Percentiles rank a stretch among this genome's conserved stretches.
Conservation (phyloP, 2,329 filamentous ascomycete genomes). For the Rhinocladiella mackenziei region DNA sequence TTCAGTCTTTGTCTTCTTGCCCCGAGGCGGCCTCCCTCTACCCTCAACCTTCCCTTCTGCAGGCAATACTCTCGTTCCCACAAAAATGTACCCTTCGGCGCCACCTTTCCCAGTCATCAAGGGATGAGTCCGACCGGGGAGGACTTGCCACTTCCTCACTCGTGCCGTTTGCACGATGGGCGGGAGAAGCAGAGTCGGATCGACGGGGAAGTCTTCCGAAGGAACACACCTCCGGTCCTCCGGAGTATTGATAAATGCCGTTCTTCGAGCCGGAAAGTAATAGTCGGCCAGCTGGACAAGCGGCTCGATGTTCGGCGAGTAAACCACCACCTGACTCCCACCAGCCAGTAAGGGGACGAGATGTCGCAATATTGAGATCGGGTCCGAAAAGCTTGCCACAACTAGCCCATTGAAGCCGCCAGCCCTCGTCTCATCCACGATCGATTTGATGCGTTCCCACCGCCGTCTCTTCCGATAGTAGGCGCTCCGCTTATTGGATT, state of each 20-base stretch:
- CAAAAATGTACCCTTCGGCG: constrained; percentile 85
- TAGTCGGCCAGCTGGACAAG: constrained; percentile 73
- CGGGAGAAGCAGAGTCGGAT: constrained; percentile 78
- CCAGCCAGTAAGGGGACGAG: constrained; percentile 75
- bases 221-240: constrained; percentile 20
- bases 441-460: constrained; percentile 67
- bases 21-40: constrained; percentile 57
- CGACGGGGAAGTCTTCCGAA: constrained; percentile 73
- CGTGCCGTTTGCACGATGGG: constrained; percentile 76
- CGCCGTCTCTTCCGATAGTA: constrained; percentile 87
- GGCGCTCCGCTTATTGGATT: constrained; percentile 74
- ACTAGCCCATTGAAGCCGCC: constrained; percentile 81
- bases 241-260: constrained; percentile 56
- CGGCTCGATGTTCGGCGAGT: constrained; percentile 75
- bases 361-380: constrained; percentile 68
- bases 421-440: constrained; percentile 69
- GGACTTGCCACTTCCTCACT: constrained; percentile 78
- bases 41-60: constrained; percentile 72
- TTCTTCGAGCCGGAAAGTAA: constrained; percentile 74
- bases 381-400: constrained; percentile 78
- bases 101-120: constrained; percentile 87
- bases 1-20: constrained; percentile 51
- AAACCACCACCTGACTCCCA: constrained; percentile 80
- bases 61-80: constrained; percentile 74
- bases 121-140: constrained; percentile 88